A percentile compares a stretch with the other conserved stretches of the same genome.
Conservation (phyloP, 805 yeast genomes). For the Metschnikowia dekortorum region DNA sequence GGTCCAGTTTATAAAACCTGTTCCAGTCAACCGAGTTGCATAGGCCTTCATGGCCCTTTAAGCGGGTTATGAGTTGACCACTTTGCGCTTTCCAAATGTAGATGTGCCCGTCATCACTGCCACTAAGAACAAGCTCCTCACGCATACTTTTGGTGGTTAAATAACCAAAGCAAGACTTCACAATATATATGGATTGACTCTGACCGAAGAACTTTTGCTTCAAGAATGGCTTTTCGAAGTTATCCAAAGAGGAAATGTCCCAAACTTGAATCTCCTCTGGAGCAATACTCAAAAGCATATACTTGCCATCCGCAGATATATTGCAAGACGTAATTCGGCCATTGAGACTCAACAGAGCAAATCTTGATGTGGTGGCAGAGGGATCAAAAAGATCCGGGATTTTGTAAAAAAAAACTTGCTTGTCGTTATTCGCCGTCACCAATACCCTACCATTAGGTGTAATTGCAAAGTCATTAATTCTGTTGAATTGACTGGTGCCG, state of each 20-base stretch:
- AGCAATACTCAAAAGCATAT: constrained; percentile 56
- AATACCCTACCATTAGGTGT: constrained; percentile 59
- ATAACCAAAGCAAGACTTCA: constrained; percentile 76
- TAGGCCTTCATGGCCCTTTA: constrained; percentile 59
- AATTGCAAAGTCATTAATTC: constrained; percentile 67
- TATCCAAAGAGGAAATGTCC: constrained; percentile 48
- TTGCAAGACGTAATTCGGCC: constrained; percentile 64
- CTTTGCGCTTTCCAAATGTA: constrained; percentile 75
- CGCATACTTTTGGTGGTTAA: constrained; percentile 31
- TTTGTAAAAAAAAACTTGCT: constrained; percentile 57
- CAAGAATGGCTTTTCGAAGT: constrained; percentile 43
- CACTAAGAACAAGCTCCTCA: constrained; percentile 70
- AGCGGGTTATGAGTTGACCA: constrained; percentile 58
- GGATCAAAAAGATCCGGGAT: constrained; percentile 35
- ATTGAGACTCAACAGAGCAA: constrained; percentile 47
- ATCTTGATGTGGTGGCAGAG: constrained; percentile 30
- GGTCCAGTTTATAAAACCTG: constrained; percentile 16
- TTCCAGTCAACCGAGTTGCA: constrained; percentile 84
- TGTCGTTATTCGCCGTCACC: constrained; percentile 61
- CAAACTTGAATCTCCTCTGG: constrained; percentile 79
- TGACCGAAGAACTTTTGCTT: constrained; percentile 68
- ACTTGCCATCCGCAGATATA: constrained; percentile 50
- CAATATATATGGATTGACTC: constrained; percentile 61
- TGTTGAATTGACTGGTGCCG: constrained; percentile 25
- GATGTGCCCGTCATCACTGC: constrained; percentile 76